A percentile compares a stretch with the other conserved stretches of the same genome.
Conservation (phyloP, 164 flowering plant species). For the Dillenia turbinata region DNA sequence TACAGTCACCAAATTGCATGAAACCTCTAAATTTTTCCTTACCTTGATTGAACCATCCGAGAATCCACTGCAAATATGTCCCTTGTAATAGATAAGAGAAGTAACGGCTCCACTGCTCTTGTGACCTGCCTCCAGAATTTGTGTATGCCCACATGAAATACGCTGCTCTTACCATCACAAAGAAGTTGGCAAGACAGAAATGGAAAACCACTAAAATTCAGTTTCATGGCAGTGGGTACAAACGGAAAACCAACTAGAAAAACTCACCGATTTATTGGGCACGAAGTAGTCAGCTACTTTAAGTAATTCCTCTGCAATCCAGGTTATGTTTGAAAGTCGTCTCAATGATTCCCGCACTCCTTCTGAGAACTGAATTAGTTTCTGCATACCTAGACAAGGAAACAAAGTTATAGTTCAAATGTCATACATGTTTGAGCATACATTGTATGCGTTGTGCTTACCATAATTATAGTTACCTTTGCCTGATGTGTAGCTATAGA, state of each 20-base stretch:
- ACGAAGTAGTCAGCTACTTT: slow-evolving; percentile 55
- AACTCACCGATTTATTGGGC: slow-evolving; percentile 64
- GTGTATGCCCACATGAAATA: slow-evolving; percentile 79
- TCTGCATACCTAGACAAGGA: slow-evolving; percentile 55
- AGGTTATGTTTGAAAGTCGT: slow-evolving; percentile 63
- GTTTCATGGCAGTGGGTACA: not conserved
- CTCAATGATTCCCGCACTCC: slow-evolving; percentile 70
- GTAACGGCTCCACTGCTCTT: slow-evolving; percentile 52
- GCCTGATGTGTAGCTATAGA: slow-evolving; percentile 65
- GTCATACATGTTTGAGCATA: no score
- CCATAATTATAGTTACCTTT: slow-evolving; percentile 41
- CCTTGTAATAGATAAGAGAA: slow-evolving; percentile 75
- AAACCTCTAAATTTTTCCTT: not conserved
- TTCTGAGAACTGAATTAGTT: slow-evolving; percentile 55
- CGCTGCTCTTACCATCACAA: slow-evolving; percentile 44
- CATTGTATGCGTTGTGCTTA: no score
- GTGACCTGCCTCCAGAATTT: slow-evolving; percentile 54
- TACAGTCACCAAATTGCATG: no score
- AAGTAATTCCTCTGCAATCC: slow-evolving; percentile 86
- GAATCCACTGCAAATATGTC: slow-evolving; percentile 68
- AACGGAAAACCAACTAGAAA: no score
- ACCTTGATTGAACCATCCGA: slow-evolving; percentile 89
- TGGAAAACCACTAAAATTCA: not conserved
- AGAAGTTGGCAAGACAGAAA: slow-evolving; percentile 3
- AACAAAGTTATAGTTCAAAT: not conserved